Evolutionary conservation across 1,284 basidiomycete species (phyloP), one percentile per base, ranked within the genome.

Genomic region (Trametes pubescens): DNA sequence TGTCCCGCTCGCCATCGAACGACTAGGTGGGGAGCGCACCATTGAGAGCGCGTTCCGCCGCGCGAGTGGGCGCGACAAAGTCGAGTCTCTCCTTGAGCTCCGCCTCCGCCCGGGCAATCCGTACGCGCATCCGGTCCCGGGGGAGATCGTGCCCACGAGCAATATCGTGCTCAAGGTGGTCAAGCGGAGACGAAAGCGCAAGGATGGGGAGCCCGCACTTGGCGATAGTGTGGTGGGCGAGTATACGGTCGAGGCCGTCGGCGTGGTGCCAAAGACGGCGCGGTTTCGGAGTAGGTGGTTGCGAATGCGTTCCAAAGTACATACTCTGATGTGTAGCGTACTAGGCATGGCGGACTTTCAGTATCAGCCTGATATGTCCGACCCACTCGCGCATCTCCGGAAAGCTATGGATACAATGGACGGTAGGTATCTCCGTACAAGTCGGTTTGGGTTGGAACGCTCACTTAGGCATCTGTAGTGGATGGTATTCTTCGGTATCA

Each of bases 301-400:
- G 29, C 26, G 51, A 66, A 22, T 44, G 32, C n/a, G n/a, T 44
- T 44, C 48, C 43, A 35, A 37, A 13, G 29, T 38, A 61, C 16
- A 43, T 11, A 8, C n/a, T 43, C 38, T 65, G 52, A 60, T 44
- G 37, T 54, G 44, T 11, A 49, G 13, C 43, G 21, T 21, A 44
- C 8, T 59, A 98, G 95, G 89, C 64, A 94, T 97, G 92, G 93
- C 90, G 47, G 95, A 98, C 75, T 97, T 89, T 73, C 95, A 97
- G 76, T 97, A 88, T 76, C 86, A 89, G 61, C 93, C 94, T 1
- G 81, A 90, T 61, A 80, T 82, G 71, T 77, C 86, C 24, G 93
- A 96, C 71, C 87, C 89, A 3, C 79, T 94, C 3, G 78, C 88
- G 2, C 79, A 87, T 63, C 77, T 98, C 57, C 87, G 92, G 2